phyloP scores from a whole-genome alignment of 179 eudicot genomes.

The Patellifolia procumbens region DNA sequence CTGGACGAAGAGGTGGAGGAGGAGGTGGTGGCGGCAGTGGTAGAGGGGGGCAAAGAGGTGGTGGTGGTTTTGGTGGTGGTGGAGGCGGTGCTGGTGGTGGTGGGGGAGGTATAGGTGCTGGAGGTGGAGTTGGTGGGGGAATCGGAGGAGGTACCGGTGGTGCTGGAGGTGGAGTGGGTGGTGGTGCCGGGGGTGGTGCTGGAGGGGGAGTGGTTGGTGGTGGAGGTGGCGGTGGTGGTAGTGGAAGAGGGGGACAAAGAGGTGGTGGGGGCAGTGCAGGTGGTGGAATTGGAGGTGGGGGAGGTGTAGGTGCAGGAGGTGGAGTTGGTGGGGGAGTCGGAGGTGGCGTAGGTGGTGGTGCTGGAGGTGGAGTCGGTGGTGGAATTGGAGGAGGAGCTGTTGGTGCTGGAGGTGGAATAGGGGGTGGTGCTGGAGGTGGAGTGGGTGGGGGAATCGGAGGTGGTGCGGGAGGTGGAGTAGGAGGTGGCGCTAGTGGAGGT shows the following conservation, averaged over 20 bases:
- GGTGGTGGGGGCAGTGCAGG: neutral
- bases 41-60: neutral
- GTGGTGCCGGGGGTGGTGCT: neutral
- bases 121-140: constrained; percentile 7
- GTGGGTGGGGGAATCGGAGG: neutral
- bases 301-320: neutral
- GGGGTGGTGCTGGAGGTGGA: neutral
- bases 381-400: neutral
- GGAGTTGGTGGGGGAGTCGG: neutral
- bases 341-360: neutral
- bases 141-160: neutral
- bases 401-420: neutral
- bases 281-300: neutral
- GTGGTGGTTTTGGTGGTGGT: neutral
- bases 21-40: neutral
- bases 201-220: neutral
- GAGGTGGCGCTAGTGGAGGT: neutral
- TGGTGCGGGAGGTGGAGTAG: neutral
- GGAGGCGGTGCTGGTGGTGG: neutral
- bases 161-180: neutral
- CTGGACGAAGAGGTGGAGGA: neutral
- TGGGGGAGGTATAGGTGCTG: neutral
- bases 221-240: neutral
- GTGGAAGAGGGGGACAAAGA: neutral
- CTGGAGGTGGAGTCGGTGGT: neutral